Conservation (phyloP, 177 flowering plant species). For the Telopea speciosissima region DNA sequence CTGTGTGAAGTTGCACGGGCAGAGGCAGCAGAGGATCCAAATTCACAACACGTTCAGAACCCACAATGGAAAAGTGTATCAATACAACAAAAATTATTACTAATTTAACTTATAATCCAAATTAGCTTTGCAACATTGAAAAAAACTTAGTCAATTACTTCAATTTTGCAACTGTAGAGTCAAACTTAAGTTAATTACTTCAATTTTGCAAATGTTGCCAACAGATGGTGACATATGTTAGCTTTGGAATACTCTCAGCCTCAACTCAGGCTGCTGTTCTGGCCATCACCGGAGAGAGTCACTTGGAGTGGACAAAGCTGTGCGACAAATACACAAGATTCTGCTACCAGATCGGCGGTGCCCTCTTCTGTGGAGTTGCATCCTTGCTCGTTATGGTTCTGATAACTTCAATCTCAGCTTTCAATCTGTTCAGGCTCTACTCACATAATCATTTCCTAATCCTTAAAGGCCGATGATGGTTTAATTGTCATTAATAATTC, state of each 20-base stretch:
- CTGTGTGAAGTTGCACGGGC: no score
- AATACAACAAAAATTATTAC: no score
- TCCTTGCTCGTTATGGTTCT: constrained; percentile 34
- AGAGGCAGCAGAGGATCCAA: no score
- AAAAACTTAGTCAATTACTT: no score
- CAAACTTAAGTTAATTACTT: no score
- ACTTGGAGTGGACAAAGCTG: constrained; percentile 64
- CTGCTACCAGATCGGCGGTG: constrained; percentile 60
- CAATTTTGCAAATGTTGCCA: neutral
- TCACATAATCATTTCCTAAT: constrained; percentile 41
- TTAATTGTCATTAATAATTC: no score
- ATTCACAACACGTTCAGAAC: no score
- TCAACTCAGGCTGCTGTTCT: constrained; percentile 38
- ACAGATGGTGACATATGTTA: constrained; percentile 47
- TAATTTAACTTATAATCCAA: no score
- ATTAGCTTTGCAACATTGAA: no score
- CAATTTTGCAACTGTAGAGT: no score
- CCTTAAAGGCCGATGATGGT: constrained; percentile 18
- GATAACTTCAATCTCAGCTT: constrained; percentile 46
- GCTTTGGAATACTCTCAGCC: constrained; percentile 37
- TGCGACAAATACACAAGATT: constrained; percentile 64
- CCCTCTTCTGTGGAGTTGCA: constrained; percentile 29
- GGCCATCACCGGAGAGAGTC: constrained; percentile 41
- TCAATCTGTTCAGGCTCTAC: constrained; percentile 55
- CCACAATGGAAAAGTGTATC: no score